These are phyloP conservation scores for Furcasterigmium furcatum DNA, from an alignment of 2,329 filamentous ascomycete genomes.

Conservation along the genomic window DNA sequence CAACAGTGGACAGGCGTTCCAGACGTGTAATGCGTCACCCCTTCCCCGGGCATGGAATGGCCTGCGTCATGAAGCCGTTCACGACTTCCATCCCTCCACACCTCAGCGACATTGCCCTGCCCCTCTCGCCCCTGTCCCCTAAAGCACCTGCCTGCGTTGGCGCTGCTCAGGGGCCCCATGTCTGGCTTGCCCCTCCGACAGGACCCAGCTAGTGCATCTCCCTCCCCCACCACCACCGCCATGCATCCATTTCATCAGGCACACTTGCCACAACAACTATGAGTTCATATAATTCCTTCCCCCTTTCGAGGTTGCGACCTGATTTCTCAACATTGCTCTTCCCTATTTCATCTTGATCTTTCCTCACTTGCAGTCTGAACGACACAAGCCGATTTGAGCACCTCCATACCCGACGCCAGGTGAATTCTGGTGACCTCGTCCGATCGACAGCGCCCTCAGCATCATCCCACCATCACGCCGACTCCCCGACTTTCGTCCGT, in stretches of 20 bases:
- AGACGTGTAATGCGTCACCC: too few relatives aligned
- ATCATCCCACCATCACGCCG: not conserved
- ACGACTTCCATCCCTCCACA: not conserved
- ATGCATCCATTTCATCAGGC: not conserved
- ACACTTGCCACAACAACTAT: conserved; percentile 49
- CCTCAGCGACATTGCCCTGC: not conserved
- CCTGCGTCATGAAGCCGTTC: not conserved
- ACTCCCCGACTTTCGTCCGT: not conserved
- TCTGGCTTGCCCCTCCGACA: too few relatives aligned
- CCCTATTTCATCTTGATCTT: not conserved
- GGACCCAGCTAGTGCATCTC: too few relatives aligned
- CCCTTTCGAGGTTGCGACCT: not conserved
- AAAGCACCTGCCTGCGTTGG: too few relatives aligned
- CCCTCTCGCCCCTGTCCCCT: too few relatives aligned
- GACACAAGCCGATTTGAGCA: too few relatives aligned
- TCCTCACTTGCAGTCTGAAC: not conserved
- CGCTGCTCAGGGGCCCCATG: too few relatives aligned
- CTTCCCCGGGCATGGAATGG: too few relatives aligned
- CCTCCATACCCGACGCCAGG: too few relatives aligned
- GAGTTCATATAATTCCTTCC: conserved; percentile 17
- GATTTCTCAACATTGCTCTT: not conserved
- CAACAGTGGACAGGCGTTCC: too few relatives aligned
- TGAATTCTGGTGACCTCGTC: too few relatives aligned
- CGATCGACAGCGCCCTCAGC: not conserved
- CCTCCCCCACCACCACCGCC: too few relatives aligned